Conservation (phyloP, 1,284 basidiomycete species). For the Ustilago curta region DNA sequence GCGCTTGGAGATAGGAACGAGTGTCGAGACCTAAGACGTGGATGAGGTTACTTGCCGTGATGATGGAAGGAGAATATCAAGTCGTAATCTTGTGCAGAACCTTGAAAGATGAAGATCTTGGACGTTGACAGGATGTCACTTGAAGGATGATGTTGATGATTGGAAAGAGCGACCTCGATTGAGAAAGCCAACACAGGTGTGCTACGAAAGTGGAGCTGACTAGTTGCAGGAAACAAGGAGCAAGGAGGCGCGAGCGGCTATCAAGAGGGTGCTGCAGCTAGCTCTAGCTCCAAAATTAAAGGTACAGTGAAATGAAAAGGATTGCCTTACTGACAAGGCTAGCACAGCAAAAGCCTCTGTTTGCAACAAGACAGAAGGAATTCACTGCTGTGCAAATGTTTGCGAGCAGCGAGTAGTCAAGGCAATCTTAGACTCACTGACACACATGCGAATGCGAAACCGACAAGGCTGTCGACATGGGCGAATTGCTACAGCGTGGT, state of each 20-base stretch:
- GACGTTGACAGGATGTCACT: not conserved
- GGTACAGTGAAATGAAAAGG: not conserved
- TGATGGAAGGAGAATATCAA: too few species aligned
- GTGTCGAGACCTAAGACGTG: not conserved
- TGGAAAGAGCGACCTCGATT: too few species aligned
- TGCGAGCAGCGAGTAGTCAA: not conserved
- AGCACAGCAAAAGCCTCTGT: not conserved
- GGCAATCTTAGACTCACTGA: not conserved
- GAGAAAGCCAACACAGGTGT: not conserved
- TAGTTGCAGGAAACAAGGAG: not conserved
- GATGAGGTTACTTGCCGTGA: too few species aligned
- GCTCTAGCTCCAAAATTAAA: not conserved
- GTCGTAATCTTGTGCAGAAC: too few species aligned
- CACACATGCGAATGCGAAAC: too few species aligned
- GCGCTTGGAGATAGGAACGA: not conserved
- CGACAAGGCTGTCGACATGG: not conserved
- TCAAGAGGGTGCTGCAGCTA: not conserved
- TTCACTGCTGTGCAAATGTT: not conserved
- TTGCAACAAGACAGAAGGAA: not conserved
- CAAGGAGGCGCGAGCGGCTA: constrained; percentile 1
- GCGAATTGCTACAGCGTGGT: not conserved
- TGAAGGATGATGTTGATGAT: too few species aligned
- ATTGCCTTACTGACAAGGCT: constrained; percentile 1
- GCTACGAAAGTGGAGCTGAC: not conserved
- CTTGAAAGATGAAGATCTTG: not conserved